Evolutionary conservation across 2,329 filamentous ascomycete genomes (phyloP).

Genomic region (Cryphonectria radicalis): DNA sequence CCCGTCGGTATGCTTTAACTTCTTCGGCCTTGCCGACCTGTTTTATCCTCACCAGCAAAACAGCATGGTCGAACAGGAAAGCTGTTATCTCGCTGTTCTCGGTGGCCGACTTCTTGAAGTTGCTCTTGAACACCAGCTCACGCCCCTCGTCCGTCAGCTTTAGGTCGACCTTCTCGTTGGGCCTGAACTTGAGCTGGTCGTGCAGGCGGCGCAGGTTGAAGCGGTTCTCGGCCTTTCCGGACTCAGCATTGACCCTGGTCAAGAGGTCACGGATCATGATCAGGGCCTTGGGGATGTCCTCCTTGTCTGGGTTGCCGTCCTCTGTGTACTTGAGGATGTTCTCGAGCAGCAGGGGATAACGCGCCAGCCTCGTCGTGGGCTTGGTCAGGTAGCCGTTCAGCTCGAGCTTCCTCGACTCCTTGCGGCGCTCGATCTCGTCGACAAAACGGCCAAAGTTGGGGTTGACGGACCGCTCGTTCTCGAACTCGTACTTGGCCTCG

Average conservation of each 20-base stretch:
- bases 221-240: constrained; percentile 95
- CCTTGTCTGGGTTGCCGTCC: constrained; percentile 84
- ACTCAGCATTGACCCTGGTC: constrained; percentile 88
- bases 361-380: constrained; percentile 90
- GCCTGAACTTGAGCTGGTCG: constrained; percentile 86
- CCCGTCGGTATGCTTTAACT: constrained; percentile 86
- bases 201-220: constrained; percentile 94
- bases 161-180: constrained; percentile 88
- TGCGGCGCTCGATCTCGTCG: constrained; percentile 92
- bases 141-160: constrained; percentile 93
- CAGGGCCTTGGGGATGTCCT: constrained; percentile 90
- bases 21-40: constrained; percentile 92
- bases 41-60: constrained; percentile 89
- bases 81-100: constrained; percentile 90
- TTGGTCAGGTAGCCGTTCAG: constrained; percentile 98
- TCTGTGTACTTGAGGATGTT: constrained; percentile 91
- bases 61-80: constrained; percentile 95
- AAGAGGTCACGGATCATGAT: constrained; percentile 85
- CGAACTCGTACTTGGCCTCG: constrained; percentile 97
- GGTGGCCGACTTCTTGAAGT: constrained; percentile 88
- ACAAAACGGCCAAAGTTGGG: constrained; percentile 87
- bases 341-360: constrained; percentile 90
- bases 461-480: constrained; percentile 90
- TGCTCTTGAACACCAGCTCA: constrained; percentile 91
- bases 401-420: constrained; percentile 95